Evolutionary conservation across 768 basidiomycete species (phyloP).

Genomic region (Sistotremastrum suecicum): DNA sequence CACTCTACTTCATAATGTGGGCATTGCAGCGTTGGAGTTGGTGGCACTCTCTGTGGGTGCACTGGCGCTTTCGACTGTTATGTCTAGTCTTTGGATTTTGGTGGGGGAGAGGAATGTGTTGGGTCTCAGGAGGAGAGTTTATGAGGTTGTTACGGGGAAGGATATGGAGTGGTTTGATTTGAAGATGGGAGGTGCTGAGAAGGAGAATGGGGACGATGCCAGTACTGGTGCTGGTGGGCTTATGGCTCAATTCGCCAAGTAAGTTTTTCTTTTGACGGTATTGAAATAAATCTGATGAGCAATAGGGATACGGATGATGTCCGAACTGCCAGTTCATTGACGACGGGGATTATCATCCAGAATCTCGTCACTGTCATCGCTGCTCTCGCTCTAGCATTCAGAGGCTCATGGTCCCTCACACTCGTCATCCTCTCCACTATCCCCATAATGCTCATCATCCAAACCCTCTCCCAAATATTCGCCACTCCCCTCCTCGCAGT

Average conservation of each 20-base stretch:
- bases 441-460: constrained; percentile 66
- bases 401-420: constrained; percentile 68
- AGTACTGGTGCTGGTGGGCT: constrained; percentile 75
- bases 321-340: constrained; percentile 69
- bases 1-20: constrained; percentile 31
- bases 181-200: constrained; percentile 40
- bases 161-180: constrained; percentile 89
- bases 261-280: constrained; percentile 3
- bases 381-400: constrained; percentile 71
- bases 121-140: constrained; percentile 54
- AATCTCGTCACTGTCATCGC: constrained; percentile 68
- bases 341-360: constrained; percentile 65
- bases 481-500: constrained; percentile 50
- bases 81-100: constrained; percentile 74
- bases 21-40: constrained; percentile 49
- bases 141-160: constrained; percentile 46
- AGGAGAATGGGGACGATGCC: constrained; percentile 23
- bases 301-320: constrained; percentile 89
- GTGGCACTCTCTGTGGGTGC: constrained; percentile 51
- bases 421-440: constrained; percentile 87
- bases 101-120: constrained; percentile 71
- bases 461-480: constrained; percentile 56
- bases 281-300: background rate
- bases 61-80: constrained; percentile 58
- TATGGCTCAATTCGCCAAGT: constrained; percentile 89